Conservation (phyloP, 2,329 filamentous ascomycete genomes). For the Fusarium mangiferae region DNA sequence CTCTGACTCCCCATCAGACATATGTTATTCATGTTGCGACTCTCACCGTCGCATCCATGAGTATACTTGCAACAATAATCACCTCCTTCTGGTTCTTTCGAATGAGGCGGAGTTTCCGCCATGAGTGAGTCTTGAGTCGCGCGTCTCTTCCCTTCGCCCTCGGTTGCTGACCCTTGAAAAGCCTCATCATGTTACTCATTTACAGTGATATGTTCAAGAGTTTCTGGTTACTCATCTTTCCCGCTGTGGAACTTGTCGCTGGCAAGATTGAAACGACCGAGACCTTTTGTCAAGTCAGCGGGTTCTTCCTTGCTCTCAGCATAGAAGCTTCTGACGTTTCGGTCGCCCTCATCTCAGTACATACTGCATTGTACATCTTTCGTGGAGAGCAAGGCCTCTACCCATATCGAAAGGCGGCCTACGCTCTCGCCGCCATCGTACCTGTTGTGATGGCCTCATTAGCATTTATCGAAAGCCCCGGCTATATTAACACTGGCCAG, state of each 20-base stretch:
- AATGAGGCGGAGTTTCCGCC: slow-evolving; percentile 79
- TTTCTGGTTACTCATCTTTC: slow-evolving; percentile 73
- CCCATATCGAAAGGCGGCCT: slow-evolving; percentile 70
- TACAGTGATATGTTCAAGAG: slow-evolving; percentile 78
- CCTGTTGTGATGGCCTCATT: slow-evolving; percentile 70
- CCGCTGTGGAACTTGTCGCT: slow-evolving; percentile 65
- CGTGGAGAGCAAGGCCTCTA: slow-evolving; percentile 73
- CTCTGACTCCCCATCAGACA: slow-evolving; percentile 31
- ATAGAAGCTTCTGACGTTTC: slow-evolving; percentile 77
- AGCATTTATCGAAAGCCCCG: slow-evolving; percentile 68
- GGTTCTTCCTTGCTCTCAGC: slow-evolving; percentile 74
- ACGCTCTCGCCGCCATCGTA: slow-evolving; percentile 64
- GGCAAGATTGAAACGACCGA: slow-evolving; percentile 63
- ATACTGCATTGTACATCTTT: slow-evolving; percentile 78
- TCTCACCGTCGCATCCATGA: slow-evolving; percentile 59
- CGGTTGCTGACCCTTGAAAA: slow-evolving; percentile 47
- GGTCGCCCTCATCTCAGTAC: slow-evolving; percentile 77
- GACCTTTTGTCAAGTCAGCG: slow-evolving; percentile 73
- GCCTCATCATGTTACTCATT: slow-evolving; percentile 79
- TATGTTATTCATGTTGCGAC: slow-evolving; percentile 45
- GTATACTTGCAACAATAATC: slow-evolving; percentile 64
- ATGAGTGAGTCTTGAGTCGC: slow-evolving; percentile 58
- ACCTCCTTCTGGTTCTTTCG: slow-evolving; percentile 78
- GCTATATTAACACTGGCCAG: slow-evolving; percentile 71
- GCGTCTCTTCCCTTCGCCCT: neutral